A percentile compares a stretch with the other conserved stretches of the same genome.
phyloP scores from a whole-genome alignment of 2,329 filamentous ascomycete species.

The Thielaviopsis euricoi region DNA sequence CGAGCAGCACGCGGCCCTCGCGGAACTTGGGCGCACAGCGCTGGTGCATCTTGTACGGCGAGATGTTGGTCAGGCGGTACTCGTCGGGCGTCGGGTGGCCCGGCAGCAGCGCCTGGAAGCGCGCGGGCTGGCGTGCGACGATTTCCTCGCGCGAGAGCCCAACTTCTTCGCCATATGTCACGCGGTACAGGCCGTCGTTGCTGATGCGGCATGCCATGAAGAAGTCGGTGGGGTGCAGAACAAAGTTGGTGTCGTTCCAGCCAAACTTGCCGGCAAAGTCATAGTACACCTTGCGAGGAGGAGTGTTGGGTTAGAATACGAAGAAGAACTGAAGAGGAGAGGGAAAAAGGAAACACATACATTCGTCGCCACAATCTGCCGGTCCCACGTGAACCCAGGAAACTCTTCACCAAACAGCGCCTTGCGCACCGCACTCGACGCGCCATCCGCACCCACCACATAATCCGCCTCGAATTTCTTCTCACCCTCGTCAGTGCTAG shows the following conservation, averaged over 20 bases:
- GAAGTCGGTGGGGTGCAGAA: constrained; percentile 44
- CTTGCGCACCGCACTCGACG: constrained; percentile 30
- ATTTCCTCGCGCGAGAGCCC: constrained; percentile 26
- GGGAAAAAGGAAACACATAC: constrained; percentile 20
- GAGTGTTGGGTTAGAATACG: not conserved
- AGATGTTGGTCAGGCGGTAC: constrained; percentile 39
- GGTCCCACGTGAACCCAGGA: constrained; percentile 42
- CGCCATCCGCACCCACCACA: constrained; percentile 39
- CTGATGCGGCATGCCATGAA: constrained; percentile 44
- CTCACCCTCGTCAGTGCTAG: constrained; percentile 22
- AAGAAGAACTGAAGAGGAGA: not conserved
- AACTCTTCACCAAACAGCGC: constrained; percentile 37
- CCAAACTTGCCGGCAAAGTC: constrained; percentile 36
- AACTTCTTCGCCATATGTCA: constrained; percentile 43
- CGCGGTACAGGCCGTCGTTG: constrained; percentile 41
- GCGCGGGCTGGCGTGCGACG: constrained; percentile 20
- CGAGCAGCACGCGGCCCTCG: constrained; percentile 39
- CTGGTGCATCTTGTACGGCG: constrained; percentile 46
- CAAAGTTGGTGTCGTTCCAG: constrained; percentile 41
- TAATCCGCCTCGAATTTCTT: constrained; percentile 31
- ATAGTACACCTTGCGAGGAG: constrained; percentile 35
- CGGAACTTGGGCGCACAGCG: constrained; percentile 39
- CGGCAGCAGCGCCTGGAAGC: constrained; percentile 41
- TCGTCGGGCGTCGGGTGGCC: constrained; percentile 40
- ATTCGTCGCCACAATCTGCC: constrained; percentile 46